A percentile compares a stretch with the other conserved stretches of the same genome.
Conservation (phyloP, 192 early-diverging fungal genomes). For the Coemansia sp. region DNA sequence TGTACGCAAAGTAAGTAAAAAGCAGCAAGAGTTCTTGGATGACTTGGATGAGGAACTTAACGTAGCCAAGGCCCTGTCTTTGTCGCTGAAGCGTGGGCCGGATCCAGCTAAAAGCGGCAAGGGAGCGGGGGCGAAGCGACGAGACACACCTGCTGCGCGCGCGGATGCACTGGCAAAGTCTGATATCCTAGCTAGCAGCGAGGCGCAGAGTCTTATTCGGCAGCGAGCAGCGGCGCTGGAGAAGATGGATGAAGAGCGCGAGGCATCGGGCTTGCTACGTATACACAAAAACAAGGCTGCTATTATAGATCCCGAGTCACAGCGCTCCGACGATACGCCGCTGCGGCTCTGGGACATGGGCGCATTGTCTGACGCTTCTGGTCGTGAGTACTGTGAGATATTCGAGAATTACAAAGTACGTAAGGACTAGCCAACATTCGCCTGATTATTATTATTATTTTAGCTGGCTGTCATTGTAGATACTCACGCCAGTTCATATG, state of each 20-base stretch:
- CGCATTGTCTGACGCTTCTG: constrained; percentile 11
- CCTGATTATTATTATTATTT: not conserved
- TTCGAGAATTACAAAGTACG: constrained; percentile 38
- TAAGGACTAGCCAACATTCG: not conserved
- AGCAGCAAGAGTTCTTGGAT: constrained; percentile 32
- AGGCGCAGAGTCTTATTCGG: constrained; percentile 45
- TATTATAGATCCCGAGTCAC: too few species aligned
- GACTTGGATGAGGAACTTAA: constrained; percentile 46
- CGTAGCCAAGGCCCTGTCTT: constrained; percentile 46
- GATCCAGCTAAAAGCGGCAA: not conserved
- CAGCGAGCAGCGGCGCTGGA: constrained; percentile 37
- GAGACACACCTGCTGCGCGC: not conserved
- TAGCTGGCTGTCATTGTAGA: not conserved
- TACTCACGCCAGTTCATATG: constrained; percentile 1
- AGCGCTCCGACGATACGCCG: not conserved
- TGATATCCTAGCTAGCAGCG: constrained; percentile 35
- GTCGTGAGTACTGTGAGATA: constrained; percentile 26
- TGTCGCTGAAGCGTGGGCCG: constrained; percentile 30
- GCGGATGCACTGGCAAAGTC: constrained; percentile 19
- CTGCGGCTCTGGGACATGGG: constrained; percentile 28
- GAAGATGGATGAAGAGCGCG: constrained; percentile 26
- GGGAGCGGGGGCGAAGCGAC: constrained; percentile 8
- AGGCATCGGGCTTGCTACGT: not conserved
- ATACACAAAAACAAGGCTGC: not conserved
- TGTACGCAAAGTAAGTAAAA: constrained; percentile 14